Conservation (phyloP, 1,139 yeast species). For the Hansenula lynferdii region DNA sequence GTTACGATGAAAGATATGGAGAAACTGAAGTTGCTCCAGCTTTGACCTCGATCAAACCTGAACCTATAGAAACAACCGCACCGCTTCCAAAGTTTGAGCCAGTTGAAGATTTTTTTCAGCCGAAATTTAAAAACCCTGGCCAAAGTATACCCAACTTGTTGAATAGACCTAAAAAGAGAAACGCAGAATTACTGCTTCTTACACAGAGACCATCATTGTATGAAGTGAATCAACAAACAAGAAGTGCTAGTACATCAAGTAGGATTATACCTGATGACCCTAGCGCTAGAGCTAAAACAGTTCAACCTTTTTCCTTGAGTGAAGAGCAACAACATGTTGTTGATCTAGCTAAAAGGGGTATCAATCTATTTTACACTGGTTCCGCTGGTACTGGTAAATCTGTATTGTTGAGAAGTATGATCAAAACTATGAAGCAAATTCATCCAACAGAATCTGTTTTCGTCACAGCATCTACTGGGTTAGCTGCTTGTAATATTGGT, state of each 20-base stretch:
- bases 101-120: not conserved
- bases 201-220: conserved; percentile 7
- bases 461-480: conserved; percentile 88
- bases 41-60: not conserved
- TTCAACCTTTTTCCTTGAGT: conserved; percentile 40
- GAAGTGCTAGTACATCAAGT: not conserved
- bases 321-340: conserved; percentile 71
- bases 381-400: conserved; percentile 98
- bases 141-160: not conserved
- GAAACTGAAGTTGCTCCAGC: not conserved
- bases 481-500: conserved; percentile 90
- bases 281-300: conserved; percentile 15
- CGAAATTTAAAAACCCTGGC: not conserved
- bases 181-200: conserved; percentile 5
- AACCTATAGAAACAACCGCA: not conserved
- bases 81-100: conserved; percentile 2
- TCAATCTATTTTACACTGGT: conserved; percentile 80
- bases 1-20: conserved; percentile 5
- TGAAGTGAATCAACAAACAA: not conserved
- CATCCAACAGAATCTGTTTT: conserved; percentile 56
- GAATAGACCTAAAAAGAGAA: conserved; percentile 1
- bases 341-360: conserved; percentile 56
- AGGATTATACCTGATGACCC: not conserved
- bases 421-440: conserved; percentile 46
- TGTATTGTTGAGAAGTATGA: conserved; percentile 64